These are phyloP conservation scores for Larix kaempferi DNA, from an alignment of 75 land plant genomes.

Conservation along the genomic window DNA sequence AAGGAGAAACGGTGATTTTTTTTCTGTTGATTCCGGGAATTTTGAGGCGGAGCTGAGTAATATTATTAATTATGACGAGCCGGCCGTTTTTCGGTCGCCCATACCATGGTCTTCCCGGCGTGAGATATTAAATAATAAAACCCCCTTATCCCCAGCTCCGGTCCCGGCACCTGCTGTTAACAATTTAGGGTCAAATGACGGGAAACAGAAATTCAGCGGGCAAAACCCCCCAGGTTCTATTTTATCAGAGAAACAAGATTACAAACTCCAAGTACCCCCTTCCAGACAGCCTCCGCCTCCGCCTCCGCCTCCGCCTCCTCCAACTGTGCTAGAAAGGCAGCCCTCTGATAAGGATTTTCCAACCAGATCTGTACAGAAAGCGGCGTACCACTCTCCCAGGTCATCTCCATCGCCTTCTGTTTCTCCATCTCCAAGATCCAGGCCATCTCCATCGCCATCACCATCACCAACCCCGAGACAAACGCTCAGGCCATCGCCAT, in stretches of 20 bases:
- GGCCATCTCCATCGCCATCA: constrained; percentile 5
- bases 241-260: neutral
- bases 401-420: constrained; percentile 19
- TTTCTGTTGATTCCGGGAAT: constrained; percentile 2
- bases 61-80: neutral
- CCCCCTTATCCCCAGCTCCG: neutral
- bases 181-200: neutral
- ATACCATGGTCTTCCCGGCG: constrained; percentile 6
- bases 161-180: constrained; percentile 7
- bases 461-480: constrained; percentile 19
- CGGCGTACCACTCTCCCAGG: neutral
- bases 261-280: neutral
- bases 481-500: constrained; percentile 10
- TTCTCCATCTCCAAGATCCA: constrained; percentile 22
- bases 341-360: constrained; percentile 1
- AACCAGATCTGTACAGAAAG: neutral
- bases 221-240: neutral
- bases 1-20: neutral
- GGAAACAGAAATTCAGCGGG: neutral
- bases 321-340: neutral
- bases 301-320: neutral
- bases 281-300: constrained; percentile 2
- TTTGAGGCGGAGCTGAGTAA: neutral
- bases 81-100: constrained; percentile 3
- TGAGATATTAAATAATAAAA: neutral